Evolutionary conservation across 129 eudicot species (phyloP).

Genomic region (Flaveria brownii): DNA sequence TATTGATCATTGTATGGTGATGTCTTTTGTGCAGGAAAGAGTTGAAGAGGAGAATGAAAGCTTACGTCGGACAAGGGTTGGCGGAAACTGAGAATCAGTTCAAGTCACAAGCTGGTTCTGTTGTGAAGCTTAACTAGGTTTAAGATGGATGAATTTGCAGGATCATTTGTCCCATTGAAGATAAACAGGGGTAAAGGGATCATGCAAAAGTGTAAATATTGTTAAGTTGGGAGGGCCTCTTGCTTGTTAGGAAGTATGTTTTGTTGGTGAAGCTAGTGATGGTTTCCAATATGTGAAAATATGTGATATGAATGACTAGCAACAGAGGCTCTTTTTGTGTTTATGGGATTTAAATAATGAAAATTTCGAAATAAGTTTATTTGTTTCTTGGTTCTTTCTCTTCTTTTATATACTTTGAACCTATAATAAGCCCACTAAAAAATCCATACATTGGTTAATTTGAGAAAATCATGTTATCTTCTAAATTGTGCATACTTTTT

Average conservation of each 20-base stretch:
- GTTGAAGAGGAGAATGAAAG: slow-evolving; percentile 67
- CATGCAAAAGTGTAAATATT: slow-evolving; percentile 37
- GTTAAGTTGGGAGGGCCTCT: slow-evolving; percentile 16
- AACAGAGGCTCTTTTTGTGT: slow-evolving; percentile 25
- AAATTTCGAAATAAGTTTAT: slow-evolving; percentile 13
- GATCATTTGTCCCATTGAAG: slow-evolving; percentile 23
- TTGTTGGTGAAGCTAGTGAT: slow-evolving; percentile 18
- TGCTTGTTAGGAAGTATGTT: slow-evolving; percentile 31
- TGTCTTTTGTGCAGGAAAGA: slow-evolving; percentile 57
- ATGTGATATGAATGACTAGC: slow-evolving; percentile 6
- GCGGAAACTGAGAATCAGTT: slow-evolving; percentile 24
- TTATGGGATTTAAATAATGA: slow-evolving; percentile 24
- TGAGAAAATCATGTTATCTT: no score
- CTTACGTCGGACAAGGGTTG: slow-evolving; percentile 33
- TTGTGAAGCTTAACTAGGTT: slow-evolving; percentile 41
- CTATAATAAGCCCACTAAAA: no score
- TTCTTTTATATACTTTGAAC: no score
- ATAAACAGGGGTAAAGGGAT: not conserved
- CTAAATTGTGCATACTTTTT: no score
- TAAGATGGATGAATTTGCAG: slow-evolving; percentile 22
- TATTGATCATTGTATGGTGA: not conserved
- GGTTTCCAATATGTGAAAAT: slow-evolving; percentile 18
- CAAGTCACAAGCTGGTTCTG: slow-evolving; percentile 32
- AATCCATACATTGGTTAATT: no score
- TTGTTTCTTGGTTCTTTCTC: no score